Percentiles rank a stretch among this genome's conserved stretches.
Evolutionary conservation across 768 basidiomycete genomes (phyloP).

Genomic region (Trametes punicea): DNA sequence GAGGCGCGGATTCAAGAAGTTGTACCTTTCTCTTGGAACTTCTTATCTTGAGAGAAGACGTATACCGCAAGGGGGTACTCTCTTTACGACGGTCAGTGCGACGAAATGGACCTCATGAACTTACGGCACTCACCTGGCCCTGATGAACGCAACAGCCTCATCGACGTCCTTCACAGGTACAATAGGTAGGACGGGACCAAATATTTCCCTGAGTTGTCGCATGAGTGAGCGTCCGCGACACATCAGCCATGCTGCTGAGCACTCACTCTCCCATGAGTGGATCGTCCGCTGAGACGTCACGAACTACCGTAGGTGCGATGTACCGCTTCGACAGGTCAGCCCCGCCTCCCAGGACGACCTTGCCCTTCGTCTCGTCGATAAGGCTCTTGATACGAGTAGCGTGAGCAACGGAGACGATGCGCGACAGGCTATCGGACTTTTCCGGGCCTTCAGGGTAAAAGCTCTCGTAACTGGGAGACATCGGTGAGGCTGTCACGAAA

Average conservation of each 20-base stretch:
- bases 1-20: not conserved
- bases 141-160: conserved; percentile 68
- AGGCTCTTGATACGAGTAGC: conserved; percentile 58
- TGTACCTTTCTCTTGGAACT: conserved; percentile 60
- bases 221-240: not conserved
- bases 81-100: conserved; percentile 32
- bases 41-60: conserved; percentile 61
- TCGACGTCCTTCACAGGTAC: conserved; percentile 68
- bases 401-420: conserved; percentile 52
- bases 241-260: not conserved
- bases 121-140: conserved; percentile 42
- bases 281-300: conserved; percentile 58
- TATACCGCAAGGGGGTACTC: conserved; percentile 77
- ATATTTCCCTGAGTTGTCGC: conserved; percentile 60
- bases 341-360: conserved; percentile 61
- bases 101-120: not conserved
- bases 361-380: conserved; percentile 65
- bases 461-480: conserved; percentile 40
- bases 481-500: not conserved
- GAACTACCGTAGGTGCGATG: conserved; percentile 73
- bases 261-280: conserved; percentile 74
- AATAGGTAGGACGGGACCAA: conserved; percentile 79
- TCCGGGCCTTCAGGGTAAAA: conserved; percentile 51
- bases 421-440: conserved; percentile 43
- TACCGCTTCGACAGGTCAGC: conserved; percentile 54